A percentile compares a stretch with the other conserved stretches of the same genome.
Evolutionary conservation across 2,329 filamentous ascomycete species (phyloP).

Genomic region (Paracoccidioides lutzii): DNA sequence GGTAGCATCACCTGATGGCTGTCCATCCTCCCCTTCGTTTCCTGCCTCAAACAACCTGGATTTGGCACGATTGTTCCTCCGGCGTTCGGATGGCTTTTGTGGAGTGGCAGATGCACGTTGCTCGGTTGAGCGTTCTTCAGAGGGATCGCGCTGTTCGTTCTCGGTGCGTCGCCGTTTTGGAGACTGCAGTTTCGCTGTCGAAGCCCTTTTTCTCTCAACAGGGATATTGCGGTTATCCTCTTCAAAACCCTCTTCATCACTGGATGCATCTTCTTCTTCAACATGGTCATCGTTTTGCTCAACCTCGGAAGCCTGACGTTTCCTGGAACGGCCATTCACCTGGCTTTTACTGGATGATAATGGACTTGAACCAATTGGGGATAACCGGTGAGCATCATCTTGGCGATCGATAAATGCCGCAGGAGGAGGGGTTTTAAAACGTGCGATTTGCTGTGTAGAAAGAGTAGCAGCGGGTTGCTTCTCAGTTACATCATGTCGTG

Average conservation of each 20-base stretch:
- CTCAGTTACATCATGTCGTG: neutral
- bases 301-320: slow-evolving; percentile 5
- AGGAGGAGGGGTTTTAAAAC: slow-evolving; percentile 5
- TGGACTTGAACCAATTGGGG: slow-evolving; percentile 18
- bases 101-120: neutral
- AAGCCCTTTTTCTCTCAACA: neutral
- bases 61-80: neutral
- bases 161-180: neutral
- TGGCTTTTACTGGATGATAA: neutral
- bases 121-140: too few relatives aligned
- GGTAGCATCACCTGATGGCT: neutral
- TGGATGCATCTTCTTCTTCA: neutral
- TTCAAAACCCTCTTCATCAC: slow-evolving; percentile 17
- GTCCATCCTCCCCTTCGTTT: neutral
- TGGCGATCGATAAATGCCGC: slow-evolving; percentile 27
- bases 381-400: slow-evolving; percentile 21
- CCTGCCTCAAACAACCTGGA: neutral
- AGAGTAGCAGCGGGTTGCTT: neutral
- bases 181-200: neutral
- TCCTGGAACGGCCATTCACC: slow-evolving; percentile 9
- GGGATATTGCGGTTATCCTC: slow-evolving; percentile 19
- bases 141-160: neutral
- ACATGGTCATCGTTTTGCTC: slow-evolving; percentile 9
- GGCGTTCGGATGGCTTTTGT: neutral
- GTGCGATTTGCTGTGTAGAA: slow-evolving; percentile 4